Evolutionary conservation across 805 yeast genomes (phyloP).

Genomic region (Jamesozyma gamospora): DNA sequence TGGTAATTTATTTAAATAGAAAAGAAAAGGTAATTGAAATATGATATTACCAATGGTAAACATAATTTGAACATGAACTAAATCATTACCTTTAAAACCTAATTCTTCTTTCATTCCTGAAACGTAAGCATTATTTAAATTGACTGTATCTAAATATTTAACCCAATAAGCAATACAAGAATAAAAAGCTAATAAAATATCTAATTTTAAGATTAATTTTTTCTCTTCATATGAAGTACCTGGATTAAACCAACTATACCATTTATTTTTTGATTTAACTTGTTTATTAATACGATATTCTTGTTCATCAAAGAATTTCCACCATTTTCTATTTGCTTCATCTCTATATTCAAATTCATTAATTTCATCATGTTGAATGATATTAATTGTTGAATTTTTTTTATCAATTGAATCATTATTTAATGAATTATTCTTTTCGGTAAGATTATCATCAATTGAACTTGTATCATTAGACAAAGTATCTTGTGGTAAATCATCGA

Average conservation of each 20-base stretch:
- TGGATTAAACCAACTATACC: constrained; percentile 49
- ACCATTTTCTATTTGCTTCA: constrained; percentile 46
- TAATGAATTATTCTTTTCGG: neutral
- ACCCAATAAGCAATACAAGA: constrained; percentile 59
- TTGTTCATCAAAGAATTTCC: constrained; percentile 50
- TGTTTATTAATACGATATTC: constrained; percentile 41
- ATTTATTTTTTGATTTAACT: constrained; percentile 27
- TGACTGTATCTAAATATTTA: constrained; percentile 50
- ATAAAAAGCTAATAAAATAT: constrained; percentile 41
- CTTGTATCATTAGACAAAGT: too few species aligned
- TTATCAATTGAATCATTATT: neutral
- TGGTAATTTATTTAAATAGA: constrained; percentile 43
- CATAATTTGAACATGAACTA: constrained; percentile 47
- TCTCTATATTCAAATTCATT: constrained; percentile 36
- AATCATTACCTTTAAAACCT: constrained; percentile 50
- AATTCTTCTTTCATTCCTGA: constrained; percentile 52
- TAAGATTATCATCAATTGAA: too few species aligned
- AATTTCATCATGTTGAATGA: too few species aligned
- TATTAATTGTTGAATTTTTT: too few species aligned
- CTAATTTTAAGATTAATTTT: constrained; percentile 39
- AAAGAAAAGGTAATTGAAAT: constrained; percentile 55
- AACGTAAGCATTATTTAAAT: constrained; percentile 56
- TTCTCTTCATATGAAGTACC: constrained; percentile 37
- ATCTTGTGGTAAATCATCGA: constrained; percentile 16
- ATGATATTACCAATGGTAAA: constrained; percentile 51